Base-by-base conservation (phyloP, 2,329 filamentous ascomycete genomes). In the Verticillium alfalfae region DNA sequence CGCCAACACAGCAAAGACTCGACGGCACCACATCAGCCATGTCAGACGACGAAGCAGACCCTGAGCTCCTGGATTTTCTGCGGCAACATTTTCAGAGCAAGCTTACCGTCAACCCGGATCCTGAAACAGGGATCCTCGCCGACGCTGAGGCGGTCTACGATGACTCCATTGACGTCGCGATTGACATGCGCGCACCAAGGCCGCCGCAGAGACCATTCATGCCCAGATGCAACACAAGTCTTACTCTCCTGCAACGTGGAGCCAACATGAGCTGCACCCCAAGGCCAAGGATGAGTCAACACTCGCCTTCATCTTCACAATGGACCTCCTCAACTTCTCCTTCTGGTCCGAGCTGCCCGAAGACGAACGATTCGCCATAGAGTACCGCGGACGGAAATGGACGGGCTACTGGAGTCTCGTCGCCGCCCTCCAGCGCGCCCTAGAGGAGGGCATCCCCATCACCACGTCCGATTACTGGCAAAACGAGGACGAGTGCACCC, bases 391-490 rank as follows among this genome's bases (percentile, higher is more conserved):
- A 34, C 88, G 86, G 74, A 86, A 77, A 62, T 98, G 93, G 92
- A 97, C 93, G 0, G 95, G 95, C 3, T 99, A 99, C 75, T 97
- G 91, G 88, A 96, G 93, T 73, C 78, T 99, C 61, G 92, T 98
- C 22, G 95, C 95, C 31, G 86, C 90, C 26, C 75, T 99, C 69
- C 91, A 93, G 74, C 83, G 95, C 69, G 96, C 93, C 2, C 77
- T 98, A 52, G 93, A 98, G 59, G 93, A 97, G 81, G 90, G 90
- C 37, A 91, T 97, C 61, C 91, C 93, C 16, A 96, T 99, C 63
- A 97, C 93, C 6, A 91, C 88, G 63, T 90, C 94, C 6, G 84
- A 89, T 58, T 98, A 92, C 72, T 99, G 94, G 94, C 81, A 88
- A 59, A 84, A 91, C 68, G 85, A 92, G 70, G 83, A 88, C 38